Evolutionary conservation across 176 grass and related monocot genomes (phyloP), one percentile per base, ranked within the genome.

Genomic region (Poa annua): DNA sequence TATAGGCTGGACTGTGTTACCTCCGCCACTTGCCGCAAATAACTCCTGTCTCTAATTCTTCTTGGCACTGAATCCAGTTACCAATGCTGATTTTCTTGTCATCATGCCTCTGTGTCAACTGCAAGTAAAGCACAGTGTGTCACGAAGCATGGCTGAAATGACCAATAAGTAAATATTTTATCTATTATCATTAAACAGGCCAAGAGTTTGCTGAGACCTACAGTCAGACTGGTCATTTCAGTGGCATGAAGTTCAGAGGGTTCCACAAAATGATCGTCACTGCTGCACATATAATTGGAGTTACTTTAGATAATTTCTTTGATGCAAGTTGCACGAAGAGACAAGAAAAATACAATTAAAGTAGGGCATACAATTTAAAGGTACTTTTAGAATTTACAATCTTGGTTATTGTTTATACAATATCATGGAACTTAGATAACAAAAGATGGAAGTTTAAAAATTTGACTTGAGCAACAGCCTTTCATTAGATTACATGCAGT

Each of bases 11-110:
- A 17, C 19, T 47, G 53, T 76, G 13, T 59, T 90, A 95, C 92
- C 92, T 91, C 59, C 92, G 87, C 92, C 92, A 95, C 81, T 92
- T 95, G 75, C 92, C 85, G 29, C 92, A 95, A 80, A 92, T 44
- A 87, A 67, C 80, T 71, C 83, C 86, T 29, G 74, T 79, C 52
- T 80, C 55, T 39, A 92, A 35, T 25, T 86, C 73, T 57, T 84
- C 89, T 79, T 71, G 83, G 76, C 92, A 95, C 39, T 95, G 90
- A 62, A 92, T 79, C 92, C 92, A 95, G 70, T 95, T 92, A 80
- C 82, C 72, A 17, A 86, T 65, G 54, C 74, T 81, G 26, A 6
- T 66, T 78, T 64, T 80, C 52, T 87, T 94, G 66, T 76, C 77
- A 25, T 76, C 67, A 4, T 22, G 57, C 38, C 11, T 25, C 41